phyloP scores from a whole-genome alignment of 257 asterid species.

The Capsicum rhomboideum region DNA sequence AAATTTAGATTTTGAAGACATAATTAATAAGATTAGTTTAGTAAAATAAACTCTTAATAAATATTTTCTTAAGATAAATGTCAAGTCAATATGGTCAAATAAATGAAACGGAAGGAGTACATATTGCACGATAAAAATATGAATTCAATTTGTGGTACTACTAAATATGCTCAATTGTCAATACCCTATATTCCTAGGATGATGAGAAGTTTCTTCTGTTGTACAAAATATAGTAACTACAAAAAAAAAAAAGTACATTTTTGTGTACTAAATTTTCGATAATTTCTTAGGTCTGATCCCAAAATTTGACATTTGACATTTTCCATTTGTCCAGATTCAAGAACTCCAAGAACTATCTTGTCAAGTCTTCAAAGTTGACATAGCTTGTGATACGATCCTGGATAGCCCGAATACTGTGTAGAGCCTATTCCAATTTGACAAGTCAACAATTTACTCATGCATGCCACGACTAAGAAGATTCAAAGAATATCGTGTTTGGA shows the following conservation, averaged over 20 bases:
- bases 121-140: neutral
- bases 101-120: no score
- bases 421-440: neutral
- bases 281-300: neutral
- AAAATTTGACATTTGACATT: neutral
- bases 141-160: neutral
- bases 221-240: no score
- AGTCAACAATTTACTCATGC: neutral
- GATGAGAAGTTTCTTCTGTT: no score
- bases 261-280: neutral
- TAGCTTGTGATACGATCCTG: no score
- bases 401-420: no score
- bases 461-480: neutral
- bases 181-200: neutral
- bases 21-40: no score
- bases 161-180: neutral
- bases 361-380: neutral
- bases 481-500: neutral
- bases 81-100: no score
- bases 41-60: no score
- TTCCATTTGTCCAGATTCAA: neutral
- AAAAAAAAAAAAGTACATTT: no score
- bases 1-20: no score
- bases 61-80: no score
- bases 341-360: neutral